A percentile compares a stretch with the other conserved stretches of the same genome.
Conservation (phyloP, 2,329 filamentous ascomycete species). For the Ambrosiella cleistominuta region DNA sequence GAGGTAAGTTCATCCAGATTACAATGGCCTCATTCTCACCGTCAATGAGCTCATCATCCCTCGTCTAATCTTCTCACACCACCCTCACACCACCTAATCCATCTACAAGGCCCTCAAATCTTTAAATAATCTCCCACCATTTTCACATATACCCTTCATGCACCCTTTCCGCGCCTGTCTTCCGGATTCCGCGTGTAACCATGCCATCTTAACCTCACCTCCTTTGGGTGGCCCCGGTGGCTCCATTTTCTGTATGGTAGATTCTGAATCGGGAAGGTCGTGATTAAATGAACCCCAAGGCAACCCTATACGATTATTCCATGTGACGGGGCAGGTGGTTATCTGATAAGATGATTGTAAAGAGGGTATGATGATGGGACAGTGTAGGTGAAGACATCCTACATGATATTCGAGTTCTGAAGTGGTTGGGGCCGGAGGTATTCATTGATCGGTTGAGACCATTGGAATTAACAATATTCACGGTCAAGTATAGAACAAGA, state of each 20-base stretch:
- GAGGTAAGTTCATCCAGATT: background rate
- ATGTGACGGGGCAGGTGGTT: no score
- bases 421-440: background rate
- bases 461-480: background rate
- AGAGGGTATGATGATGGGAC: background rate
- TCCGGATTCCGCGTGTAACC: background rate
- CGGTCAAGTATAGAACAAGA: background rate
- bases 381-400: background rate
- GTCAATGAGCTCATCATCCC: background rate
- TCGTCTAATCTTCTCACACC: background rate
- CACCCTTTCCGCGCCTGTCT: background rate
- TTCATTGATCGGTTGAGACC: background rate
- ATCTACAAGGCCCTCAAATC: background rate
- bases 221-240: background rate
- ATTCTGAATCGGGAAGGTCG: background rate
- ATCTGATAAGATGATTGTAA: background rate
- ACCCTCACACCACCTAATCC: background rate
- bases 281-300: no score
- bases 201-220: background rate
- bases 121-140: background rate
- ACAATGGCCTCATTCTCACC: background rate
- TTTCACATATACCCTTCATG: background rate
- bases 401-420: background rate
- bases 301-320: no score
- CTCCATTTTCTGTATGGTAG: background rate